phyloP scores from a whole-genome alignment of 2,329 filamentous ascomycete genomes.

The Byssothecium circinans region DNA sequence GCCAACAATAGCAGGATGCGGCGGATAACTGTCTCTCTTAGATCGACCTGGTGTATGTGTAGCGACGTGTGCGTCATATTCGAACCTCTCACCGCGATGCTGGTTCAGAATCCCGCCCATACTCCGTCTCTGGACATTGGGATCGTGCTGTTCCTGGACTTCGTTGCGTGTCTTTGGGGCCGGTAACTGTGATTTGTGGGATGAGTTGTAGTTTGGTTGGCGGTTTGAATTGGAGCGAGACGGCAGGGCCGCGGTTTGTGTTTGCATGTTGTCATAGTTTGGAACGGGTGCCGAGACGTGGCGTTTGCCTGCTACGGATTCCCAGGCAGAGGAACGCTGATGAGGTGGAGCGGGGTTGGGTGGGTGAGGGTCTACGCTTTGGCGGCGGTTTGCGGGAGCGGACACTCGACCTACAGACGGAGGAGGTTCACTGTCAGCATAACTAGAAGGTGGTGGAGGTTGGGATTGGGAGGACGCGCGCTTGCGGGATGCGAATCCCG shows the following conservation, averaged over 20 bases:
- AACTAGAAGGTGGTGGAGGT: slow-evolving; percentile 15
- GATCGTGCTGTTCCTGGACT: slow-evolving; percentile 7
- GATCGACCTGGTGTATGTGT: slow-evolving; percentile 24
- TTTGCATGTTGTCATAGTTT: slow-evolving; percentile 18
- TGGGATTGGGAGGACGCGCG: slow-evolving; percentile 21
- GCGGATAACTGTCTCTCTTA: slow-evolving; percentile 38
- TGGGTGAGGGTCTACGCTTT: slow-evolving; percentile 22
- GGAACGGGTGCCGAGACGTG: slow-evolving; percentile 32
- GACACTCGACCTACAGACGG: background rate
- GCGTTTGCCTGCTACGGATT: slow-evolving; percentile 22
- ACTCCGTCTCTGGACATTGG: slow-evolving; percentile 27
- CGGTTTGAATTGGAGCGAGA: slow-evolving; percentile 25
- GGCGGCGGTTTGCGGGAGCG: slow-evolving; percentile 19
- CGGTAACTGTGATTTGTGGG: slow-evolving; percentile 39
- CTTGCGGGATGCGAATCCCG: slow-evolving; percentile 29
- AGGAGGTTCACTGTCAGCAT: slow-evolving; percentile 20
- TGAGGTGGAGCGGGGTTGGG: slow-evolving; percentile 7
- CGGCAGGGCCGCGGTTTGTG: slow-evolving; percentile 22
- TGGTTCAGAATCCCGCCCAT: slow-evolving; percentile 41
- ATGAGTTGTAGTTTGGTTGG: slow-evolving; percentile 36
- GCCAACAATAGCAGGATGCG: slow-evolving; percentile 42
- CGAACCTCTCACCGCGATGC: slow-evolving; percentile 28
- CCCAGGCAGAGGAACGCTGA: slow-evolving; percentile 24
- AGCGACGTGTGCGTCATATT: slow-evolving; percentile 34
- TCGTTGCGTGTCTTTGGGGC: background rate